phyloP scores from a whole-genome alignment of 768 basidiomycete genomes.

The Lepiota subincarnata region DNA sequence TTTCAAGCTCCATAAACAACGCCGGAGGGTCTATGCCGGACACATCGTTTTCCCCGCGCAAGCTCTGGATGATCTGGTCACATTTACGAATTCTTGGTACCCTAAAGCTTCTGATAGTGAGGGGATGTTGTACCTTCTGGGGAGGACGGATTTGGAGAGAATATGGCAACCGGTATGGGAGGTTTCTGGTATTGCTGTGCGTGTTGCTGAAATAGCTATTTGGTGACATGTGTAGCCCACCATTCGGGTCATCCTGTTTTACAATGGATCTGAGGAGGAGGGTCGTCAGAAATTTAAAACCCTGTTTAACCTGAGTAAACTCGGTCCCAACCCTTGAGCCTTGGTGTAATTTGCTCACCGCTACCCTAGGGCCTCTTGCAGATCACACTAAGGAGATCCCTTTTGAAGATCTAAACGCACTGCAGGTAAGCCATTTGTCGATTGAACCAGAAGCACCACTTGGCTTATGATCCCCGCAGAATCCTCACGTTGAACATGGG shows the following conservation, averaged over 20 bases:
- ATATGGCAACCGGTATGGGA: too few species aligned
- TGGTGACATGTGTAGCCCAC: conserved; percentile 37
- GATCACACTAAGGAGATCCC: conserved; percentile 41
- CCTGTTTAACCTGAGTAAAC: conserved; percentile 43
- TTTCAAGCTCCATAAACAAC: conserved; percentile 44
- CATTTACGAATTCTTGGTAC: conserved; percentile 35
- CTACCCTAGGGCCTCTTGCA: conserved; percentile 32
- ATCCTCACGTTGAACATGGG: too few species aligned
- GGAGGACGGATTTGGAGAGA: too few species aligned
- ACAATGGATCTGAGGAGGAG: conserved; percentile 48
- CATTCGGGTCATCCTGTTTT: conserved; percentile 36
- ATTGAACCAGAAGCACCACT: not conserved
- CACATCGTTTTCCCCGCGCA: conserved; percentile 30
- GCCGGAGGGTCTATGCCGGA: conserved; percentile 44
- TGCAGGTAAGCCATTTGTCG: conserved; percentile 25
- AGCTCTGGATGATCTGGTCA: conserved; percentile 26
- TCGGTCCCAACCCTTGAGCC: too few species aligned
- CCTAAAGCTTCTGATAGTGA: conserved; percentile 33
- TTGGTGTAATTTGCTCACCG: not conserved
- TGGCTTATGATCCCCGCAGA: too few species aligned
- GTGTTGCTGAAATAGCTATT: too few species aligned
- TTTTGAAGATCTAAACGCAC: conserved; percentile 39
- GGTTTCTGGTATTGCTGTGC: too few species aligned
- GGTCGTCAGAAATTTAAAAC: conserved; percentile 38
- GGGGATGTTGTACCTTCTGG: conserved; percentile 19